Conservation (phyloP, 768 basidiomycete species). For the Tulasnella sp. region DNA sequence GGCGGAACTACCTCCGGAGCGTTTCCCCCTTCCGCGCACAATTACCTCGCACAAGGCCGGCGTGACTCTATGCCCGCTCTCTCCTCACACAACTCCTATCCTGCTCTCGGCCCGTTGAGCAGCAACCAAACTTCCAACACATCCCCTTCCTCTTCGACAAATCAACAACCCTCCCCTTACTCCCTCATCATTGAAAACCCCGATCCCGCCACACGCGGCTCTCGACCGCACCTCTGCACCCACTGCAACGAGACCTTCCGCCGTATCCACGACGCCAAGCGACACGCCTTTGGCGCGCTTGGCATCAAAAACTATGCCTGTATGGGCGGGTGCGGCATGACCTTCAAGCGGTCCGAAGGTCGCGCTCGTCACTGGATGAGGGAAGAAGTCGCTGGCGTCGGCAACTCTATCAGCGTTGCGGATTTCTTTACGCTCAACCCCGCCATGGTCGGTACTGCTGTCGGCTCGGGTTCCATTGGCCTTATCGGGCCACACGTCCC, state of each 20-base stretch:
- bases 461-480: background rate
- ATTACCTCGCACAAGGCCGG: no score
- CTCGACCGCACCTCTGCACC: conserved; percentile 13
- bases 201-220: background rate
- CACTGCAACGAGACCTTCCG: conserved; percentile 16
- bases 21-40: background rate
- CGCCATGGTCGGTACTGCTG: background rate
- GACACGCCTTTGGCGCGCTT: conserved; percentile 6
- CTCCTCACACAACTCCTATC: background rate
- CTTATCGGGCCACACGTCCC: background rate
- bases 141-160: background rate
- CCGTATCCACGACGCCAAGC: conserved; percentile 14
- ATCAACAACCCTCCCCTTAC: conserved; percentile 1
- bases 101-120: background rate
- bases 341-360: conserved; percentile 6
- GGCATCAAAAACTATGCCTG: conserved; percentile 14
- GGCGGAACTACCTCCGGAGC: no score
- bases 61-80: background rate
- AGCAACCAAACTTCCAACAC: background rate
- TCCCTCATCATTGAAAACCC: conserved; percentile 10
- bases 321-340: conserved; percentile 14
- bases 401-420: background rate
- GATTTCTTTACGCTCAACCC: conserved; percentile 4
- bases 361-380: conserved; percentile 9
- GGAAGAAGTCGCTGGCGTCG: conserved; percentile 11